These are phyloP conservation scores for Pestalotiopsis sp. DNA, from an alignment of 2,329 filamentous ascomycete species.

Conservation along the genomic window DNA sequence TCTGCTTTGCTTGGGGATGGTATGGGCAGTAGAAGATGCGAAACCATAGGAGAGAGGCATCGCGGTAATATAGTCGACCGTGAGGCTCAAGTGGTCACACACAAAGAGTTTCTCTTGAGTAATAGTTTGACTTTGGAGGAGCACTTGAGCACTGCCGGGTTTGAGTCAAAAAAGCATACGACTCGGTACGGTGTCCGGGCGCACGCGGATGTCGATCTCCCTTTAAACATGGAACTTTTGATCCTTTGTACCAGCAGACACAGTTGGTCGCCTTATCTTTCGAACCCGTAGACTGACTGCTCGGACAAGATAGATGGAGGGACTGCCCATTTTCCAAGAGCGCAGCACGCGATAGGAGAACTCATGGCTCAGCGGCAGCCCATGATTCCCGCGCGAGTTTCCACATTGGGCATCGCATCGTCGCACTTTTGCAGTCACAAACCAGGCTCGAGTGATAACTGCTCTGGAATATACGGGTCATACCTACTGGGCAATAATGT, in stretches of 20 bases:
- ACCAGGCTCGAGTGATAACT: background rate
- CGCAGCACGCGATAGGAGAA: background rate
- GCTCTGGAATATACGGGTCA: background rate
- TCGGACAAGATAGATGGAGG: background rate
- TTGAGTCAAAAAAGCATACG: background rate
- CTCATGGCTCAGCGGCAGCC: too few species aligned
- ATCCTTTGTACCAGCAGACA: background rate
- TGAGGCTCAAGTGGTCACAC: background rate
- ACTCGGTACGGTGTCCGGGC: background rate
- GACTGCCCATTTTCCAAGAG: background rate
- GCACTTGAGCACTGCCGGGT: background rate
- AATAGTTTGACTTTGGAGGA: constrained; percentile 1
- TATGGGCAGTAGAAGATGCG: constrained; percentile 6
- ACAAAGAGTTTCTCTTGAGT: constrained; percentile 8
- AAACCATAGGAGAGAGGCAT: constrained; percentile 10
- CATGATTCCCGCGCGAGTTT: background rate
- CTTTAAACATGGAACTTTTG: background rate
- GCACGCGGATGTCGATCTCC: background rate
- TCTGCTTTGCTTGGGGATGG: background rate
- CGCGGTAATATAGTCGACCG: background rate
- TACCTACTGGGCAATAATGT: background rate
- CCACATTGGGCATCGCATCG: background rate
- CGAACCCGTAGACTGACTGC: background rate
- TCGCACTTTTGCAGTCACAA: background rate
- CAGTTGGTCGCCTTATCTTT: background rate